Evolutionary conservation across 805 yeast genomes (phyloP).

Genomic region (Kuraishia cidri): DNA sequence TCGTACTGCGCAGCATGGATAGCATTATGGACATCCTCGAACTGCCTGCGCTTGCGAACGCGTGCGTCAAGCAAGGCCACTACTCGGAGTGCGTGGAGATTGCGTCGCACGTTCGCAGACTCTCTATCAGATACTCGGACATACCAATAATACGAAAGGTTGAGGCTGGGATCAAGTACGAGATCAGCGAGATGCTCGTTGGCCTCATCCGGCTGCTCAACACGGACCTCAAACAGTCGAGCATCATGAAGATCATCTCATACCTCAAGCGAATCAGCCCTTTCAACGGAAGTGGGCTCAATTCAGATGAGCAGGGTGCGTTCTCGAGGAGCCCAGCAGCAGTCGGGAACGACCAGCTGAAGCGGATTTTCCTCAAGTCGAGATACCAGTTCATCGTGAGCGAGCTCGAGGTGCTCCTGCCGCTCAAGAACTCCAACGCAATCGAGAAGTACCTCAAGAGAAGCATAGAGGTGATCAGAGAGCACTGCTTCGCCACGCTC

Average conservation of each 20-base stretch:
- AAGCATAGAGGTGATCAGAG: conserved; percentile 78
- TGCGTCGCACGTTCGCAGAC: conserved; percentile 61
- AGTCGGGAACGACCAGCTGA: conserved; percentile 23
- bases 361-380: conserved; percentile 55
- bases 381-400: conserved; percentile 57
- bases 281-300: conserved; percentile 16
- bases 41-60: conserved; percentile 70
- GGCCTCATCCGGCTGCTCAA: conserved; percentile 62
- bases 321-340: conserved; percentile 14
- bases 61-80: conserved; percentile 81
- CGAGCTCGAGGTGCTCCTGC: conserved; percentile 50
- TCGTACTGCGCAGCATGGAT: conserved; percentile 53
- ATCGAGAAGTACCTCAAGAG: conserved; percentile 62
- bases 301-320: no score
- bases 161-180: conserved; percentile 41
- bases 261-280: conserved; percentile 65
- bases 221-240: conserved; percentile 73
- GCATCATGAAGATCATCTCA: conserved; percentile 68
- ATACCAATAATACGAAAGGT: conserved; percentile 41
- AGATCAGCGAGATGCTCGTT: conserved; percentile 51
- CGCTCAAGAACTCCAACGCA: conserved; percentile 42
- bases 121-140: conserved; percentile 62
- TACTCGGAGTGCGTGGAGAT: conserved; percentile 87
- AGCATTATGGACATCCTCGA: conserved; percentile 72
- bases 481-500: conserved; percentile 67